Evolutionary conservation across 1,284 basidiomycete species (phyloP).

Genomic region (Ganoderma leucocontextum): DNA sequence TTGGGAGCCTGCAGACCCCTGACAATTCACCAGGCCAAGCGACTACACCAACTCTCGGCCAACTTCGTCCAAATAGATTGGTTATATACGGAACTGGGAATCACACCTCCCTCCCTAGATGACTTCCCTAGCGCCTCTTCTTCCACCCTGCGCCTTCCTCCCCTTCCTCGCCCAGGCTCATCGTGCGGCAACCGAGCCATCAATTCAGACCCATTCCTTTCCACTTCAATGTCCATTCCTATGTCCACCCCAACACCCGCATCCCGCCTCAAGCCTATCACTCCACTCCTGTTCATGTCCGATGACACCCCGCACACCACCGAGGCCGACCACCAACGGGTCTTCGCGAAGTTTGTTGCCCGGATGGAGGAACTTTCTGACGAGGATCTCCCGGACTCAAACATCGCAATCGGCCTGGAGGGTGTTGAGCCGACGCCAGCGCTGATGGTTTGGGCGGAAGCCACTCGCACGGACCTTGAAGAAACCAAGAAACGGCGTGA

Average conservation of each 20-base stretch:
- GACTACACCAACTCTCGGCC: constrained; percentile 68
- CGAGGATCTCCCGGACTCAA: constrained; percentile 52
- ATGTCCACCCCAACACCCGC: constrained; percentile 46
- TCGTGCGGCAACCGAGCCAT: constrained; percentile 42
- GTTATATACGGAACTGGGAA: constrained; percentile 81
- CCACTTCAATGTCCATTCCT: constrained; percentile 42
- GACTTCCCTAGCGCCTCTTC: constrained; percentile 54
- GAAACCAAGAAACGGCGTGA: constrained; percentile 76
- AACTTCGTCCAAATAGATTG: constrained; percentile 79
- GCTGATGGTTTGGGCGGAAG: constrained; percentile 69
- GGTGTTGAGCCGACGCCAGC: constrained; percentile 74
- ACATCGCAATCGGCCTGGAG: constrained; percentile 57
- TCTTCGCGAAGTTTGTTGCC: constrained; percentile 68
- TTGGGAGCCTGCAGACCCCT: constrained; percentile 3
- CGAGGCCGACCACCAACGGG: constrained; percentile 60
- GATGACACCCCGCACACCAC: constrained; percentile 34
- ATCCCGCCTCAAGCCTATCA: constrained; percentile 34
- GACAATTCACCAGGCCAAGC: constrained; percentile 60
- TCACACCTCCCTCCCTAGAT: constrained; percentile 61
- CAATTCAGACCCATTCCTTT: constrained; percentile 58
- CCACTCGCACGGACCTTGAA: constrained; percentile 66
- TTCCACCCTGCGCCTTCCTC: constrained; percentile 46
- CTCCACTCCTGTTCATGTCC: constrained; percentile 37
- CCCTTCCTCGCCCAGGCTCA: constrained; percentile 49
- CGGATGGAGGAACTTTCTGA: constrained; percentile 68